A percentile compares a stretch with the other conserved stretches of the same genome.
Conservation (phyloP, 2,329 filamentous ascomycete species). For the Coniochaeta prunicola region DNA sequence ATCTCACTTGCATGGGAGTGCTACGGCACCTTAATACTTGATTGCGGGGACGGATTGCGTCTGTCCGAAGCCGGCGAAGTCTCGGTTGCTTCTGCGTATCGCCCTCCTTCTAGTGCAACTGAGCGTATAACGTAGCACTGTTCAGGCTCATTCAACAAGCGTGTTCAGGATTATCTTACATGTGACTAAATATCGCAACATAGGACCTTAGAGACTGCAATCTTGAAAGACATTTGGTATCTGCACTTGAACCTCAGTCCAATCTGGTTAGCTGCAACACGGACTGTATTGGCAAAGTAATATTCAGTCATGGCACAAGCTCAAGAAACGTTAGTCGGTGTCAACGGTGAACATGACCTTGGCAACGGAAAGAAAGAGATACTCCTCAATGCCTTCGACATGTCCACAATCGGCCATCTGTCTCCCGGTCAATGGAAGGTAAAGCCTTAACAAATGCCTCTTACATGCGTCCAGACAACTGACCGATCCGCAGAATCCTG, state of each 20-base stretch:
- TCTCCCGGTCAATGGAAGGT: slow-evolving; percentile 63
- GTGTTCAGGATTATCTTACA: not conserved
- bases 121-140: no score
- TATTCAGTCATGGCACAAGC: not conserved
- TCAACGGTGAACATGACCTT: slow-evolving; percentile 4
- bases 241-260: not conserved
- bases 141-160: no score
- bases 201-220: not conserved
- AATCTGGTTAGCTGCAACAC: not conserved
- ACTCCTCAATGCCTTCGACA: slow-evolving; percentile 58
- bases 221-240: not conserved
- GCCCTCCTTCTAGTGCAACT: no score
- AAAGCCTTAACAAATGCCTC: slow-evolving; percentile 4
- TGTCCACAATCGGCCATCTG: slow-evolving; percentile 57
- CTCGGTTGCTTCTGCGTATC: no score
- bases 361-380: slow-evolving; percentile 41
- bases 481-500: slow-evolving; percentile 39
- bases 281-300: not conserved
- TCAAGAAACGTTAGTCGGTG: not conserved
- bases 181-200: not conserved
- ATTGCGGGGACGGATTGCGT: not conserved
- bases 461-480: not conserved
- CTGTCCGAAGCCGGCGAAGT: not conserved
- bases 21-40: no score
- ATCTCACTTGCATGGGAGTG: not conserved